phyloP scores from a whole-genome alignment of 371 early-diverging fungal species.

The Mucor irregularis region DNA sequence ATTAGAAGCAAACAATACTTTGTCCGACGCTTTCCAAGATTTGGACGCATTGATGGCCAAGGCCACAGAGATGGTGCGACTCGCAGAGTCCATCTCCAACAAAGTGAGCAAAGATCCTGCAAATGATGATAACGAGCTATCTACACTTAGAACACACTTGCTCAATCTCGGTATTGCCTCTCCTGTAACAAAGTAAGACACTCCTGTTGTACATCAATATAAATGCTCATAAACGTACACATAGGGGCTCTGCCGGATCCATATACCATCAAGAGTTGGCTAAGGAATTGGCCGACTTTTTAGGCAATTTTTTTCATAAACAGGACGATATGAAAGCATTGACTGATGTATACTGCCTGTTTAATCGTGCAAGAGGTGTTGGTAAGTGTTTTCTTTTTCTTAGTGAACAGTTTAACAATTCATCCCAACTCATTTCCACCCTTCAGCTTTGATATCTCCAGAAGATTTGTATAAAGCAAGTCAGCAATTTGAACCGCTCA shows the following conservation, averaged over 20 bases:
- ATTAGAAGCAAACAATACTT: constrained; percentile 63
- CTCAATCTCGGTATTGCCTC: constrained; percentile 82
- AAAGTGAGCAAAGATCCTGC: constrained; percentile 58
- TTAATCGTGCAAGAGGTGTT: constrained; percentile 88
- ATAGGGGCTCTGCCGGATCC: constrained; percentile 80
- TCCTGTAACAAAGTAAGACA: constrained; percentile 79
- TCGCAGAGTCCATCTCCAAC: constrained; percentile 76
- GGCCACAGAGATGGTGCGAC: constrained; percentile 83
- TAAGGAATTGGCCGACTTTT: constrained; percentile 80
- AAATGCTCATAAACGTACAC: background rate
- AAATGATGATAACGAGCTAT: constrained; percentile 45
- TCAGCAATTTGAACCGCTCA: constrained; percentile 60
- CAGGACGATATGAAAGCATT: constrained; percentile 76
- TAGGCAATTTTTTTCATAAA: constrained; percentile 61
- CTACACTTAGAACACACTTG: constrained; percentile 72
- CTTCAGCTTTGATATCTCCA: constrained; percentile 80
- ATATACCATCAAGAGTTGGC: constrained; percentile 85
- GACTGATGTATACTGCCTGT: constrained; percentile 90
- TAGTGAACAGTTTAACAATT: background rate
- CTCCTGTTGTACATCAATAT: background rate
- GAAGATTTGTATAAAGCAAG: constrained; percentile 82
- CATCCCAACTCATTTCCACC: background rate
- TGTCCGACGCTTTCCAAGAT: constrained; percentile 84
- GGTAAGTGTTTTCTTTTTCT: constrained; percentile 48
- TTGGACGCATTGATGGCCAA: constrained; percentile 82